phyloP scores from a whole-genome alignment of 2,329 filamentous ascomycete genomes.

The Aspergillaceae sp. region DNA sequence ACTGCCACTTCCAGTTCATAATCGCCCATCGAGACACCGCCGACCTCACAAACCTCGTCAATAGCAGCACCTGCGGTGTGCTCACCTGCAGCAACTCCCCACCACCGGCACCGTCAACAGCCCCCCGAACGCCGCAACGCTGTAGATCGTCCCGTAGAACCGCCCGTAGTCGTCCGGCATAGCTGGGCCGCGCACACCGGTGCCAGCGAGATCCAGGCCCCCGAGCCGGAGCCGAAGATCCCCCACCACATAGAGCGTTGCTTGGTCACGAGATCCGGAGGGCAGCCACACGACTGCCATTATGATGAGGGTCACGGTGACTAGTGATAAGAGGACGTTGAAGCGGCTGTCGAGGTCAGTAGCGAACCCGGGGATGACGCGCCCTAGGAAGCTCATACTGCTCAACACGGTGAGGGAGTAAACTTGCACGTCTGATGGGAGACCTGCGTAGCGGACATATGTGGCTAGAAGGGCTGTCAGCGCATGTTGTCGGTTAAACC shows the following conservation, averaged over 20 bases:
- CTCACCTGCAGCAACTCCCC: conserved; percentile 38
- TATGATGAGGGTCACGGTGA: conserved; percentile 29
- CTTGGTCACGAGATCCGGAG: conserved; percentile 28
- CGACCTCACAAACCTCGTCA: conserved; percentile 19
- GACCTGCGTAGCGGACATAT: conserved; percentile 32
- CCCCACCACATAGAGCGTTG: conserved; percentile 39
- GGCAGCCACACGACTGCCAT: conserved; percentile 40
- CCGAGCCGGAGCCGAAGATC: conserved; percentile 43
- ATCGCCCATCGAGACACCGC: conserved; percentile 28
- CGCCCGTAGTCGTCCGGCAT: conserved; percentile 40
- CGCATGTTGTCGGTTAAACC: conserved; percentile 31
- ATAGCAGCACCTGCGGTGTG: conserved; percentile 33
- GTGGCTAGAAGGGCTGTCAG: conserved; percentile 40
- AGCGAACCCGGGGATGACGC: conserved; percentile 37
- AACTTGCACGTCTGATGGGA: conserved; percentile 34
- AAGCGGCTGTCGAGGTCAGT: conserved; percentile 40
- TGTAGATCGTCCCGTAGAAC: conserved; percentile 42
- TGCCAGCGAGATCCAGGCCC: conserved; percentile 40
- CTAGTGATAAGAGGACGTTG: conserved; percentile 35
- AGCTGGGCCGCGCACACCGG: conserved; percentile 41
- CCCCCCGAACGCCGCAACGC: conserved; percentile 39
- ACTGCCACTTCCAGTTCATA: conserved; percentile 31
- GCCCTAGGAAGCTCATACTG: conserved; percentile 35
- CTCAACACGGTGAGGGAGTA: conserved; percentile 41
- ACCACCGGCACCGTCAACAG: conserved; percentile 39